Percentiles rank a stretch among this genome's conserved stretches.
Evolutionary conservation across 768 basidiomycete genomes (phyloP).

Genomic region (Stropharia rugosoannulata): DNA sequence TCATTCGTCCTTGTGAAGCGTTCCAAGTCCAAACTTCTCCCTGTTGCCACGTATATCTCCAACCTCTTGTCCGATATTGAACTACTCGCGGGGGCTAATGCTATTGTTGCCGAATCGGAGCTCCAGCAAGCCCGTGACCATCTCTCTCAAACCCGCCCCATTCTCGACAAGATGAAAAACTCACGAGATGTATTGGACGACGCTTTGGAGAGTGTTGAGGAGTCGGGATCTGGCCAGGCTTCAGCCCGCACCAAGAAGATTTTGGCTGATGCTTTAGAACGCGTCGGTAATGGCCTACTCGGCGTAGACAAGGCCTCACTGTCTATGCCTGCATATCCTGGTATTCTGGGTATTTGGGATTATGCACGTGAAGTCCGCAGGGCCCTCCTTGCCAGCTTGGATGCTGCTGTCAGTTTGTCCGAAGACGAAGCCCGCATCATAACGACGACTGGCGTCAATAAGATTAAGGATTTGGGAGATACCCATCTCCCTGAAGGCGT

Average conservation of each 20-base stretch:
- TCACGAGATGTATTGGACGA: constrained; percentile 77
- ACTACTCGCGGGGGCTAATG: constrained; percentile 82
- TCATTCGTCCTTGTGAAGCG: constrained; percentile 97
- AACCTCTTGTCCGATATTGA: constrained; percentile 91
- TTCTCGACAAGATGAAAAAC: constrained; percentile 84
- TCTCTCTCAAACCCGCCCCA: constrained; percentile 67
- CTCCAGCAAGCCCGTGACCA: constrained; percentile 69
- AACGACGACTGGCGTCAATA: constrained; percentile 64
- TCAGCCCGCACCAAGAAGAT: constrained; percentile 53
- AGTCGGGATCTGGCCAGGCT: constrained; percentile 59
- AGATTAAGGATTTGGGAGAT: constrained; percentile 70
- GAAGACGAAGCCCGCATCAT: constrained; percentile 80
- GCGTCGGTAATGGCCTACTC: constrained; percentile 73
- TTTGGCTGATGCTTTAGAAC: constrained; percentile 73
- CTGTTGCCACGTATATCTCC: constrained; percentile 87
- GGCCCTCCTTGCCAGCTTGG: constrained; percentile 77
- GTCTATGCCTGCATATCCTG: constrained; percentile 78
- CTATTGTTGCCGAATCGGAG: constrained; percentile 81
- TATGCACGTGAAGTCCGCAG: constrained; percentile 80
- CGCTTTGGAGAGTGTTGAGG: constrained; percentile 76
- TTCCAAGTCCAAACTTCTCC: constrained; percentile 93
- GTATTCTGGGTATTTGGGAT: constrained; percentile 79
- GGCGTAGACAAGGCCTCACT: constrained; percentile 48
- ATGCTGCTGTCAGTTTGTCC: constrained; percentile 73
- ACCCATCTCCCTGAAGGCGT: constrained; percentile 77